Percentiles rank a stretch among this genome's conserved stretches.
These are phyloP conservation scores for Solanum pimpinellifolium DNA, from an alignment of 257 asterid genomes.

Conservation along the genomic window DNA sequence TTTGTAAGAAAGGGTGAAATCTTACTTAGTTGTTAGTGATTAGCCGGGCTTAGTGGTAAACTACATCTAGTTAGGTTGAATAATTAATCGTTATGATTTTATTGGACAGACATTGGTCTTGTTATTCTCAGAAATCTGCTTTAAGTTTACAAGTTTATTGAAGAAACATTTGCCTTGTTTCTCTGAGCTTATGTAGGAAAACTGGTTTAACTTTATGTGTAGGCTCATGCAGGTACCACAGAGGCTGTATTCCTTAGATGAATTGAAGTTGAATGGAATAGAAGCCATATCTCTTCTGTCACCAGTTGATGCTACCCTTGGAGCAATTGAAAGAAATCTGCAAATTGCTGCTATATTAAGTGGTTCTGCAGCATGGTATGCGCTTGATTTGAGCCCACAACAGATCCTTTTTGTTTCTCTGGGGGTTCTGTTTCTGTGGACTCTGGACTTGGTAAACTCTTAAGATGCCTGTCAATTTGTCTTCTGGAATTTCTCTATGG, in stretches of 20 bases:
- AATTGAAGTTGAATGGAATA: slow-evolving; percentile 76
- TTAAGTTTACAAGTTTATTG: not conserved
- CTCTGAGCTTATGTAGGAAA: not conserved
- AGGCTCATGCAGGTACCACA: slow-evolving; percentile 75
- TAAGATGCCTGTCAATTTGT: not conserved
- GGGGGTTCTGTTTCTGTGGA: slow-evolving; percentile 68
- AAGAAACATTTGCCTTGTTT: not conserved
- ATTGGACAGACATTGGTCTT: not conserved
- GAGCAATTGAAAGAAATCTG: slow-evolving; percentile 58
- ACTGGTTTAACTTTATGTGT: slow-evolving; percentile 8
- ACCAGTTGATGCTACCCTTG: slow-evolving; percentile 71
- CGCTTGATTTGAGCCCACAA: slow-evolving; percentile 42
- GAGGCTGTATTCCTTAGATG: slow-evolving; percentile 90
- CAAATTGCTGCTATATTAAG: slow-evolving; percentile 67
- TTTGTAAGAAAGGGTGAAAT: not conserved
- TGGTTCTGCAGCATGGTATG: slow-evolving; percentile 57
- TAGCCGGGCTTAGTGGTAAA: not conserved
- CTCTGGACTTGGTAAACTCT: slow-evolving; percentile 68
- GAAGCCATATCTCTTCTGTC: slow-evolving; percentile 62
- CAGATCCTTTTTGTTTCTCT: slow-evolving; percentile 47
- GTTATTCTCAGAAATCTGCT: not conserved
- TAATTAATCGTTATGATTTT: not conserved
- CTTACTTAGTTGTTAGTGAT: not conserved
- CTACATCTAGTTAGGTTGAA: not conserved
- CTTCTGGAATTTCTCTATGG: not conserved